These are phyloP conservation scores for Penicillium sp. DNA, from an alignment of 2,329 filamentous ascomycete species.

Conservation along the genomic window DNA sequence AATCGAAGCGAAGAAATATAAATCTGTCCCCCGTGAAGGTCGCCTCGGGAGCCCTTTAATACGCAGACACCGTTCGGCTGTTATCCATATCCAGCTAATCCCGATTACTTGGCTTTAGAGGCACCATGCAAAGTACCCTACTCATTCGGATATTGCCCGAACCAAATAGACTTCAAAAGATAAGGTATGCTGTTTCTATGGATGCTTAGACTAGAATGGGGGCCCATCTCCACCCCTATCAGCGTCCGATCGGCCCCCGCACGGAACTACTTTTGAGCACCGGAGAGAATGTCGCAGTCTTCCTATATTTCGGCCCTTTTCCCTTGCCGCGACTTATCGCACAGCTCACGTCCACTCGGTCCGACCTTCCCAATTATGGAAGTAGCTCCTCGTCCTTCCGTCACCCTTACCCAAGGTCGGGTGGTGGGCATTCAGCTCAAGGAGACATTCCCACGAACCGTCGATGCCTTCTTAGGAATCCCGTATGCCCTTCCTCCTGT, in stretches of 20 bases:
- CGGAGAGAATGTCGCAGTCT: slow-evolving; percentile 15
- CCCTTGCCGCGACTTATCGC: background rate
- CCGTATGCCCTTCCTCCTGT: slow-evolving; percentile 51
- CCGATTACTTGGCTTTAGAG: background rate
- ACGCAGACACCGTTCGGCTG: background rate
- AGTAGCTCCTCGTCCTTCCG: slow-evolving; percentile 5
- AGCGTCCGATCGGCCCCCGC: slow-evolving; percentile 8
- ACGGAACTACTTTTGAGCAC: slow-evolving; percentile 18
- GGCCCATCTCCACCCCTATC: slow-evolving; percentile 12
- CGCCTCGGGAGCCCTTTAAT: background rate
- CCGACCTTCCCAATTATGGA: background rate
- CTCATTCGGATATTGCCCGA: slow-evolving; percentile 13
- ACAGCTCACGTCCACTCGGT: background rate
- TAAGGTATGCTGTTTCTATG: slow-evolving; percentile 1
- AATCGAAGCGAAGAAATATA: background rate
- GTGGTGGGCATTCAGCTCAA: slow-evolving; percentile 28
- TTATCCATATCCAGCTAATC: slow-evolving; percentile 8
- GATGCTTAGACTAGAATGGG: slow-evolving; percentile 1
- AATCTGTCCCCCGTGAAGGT: background rate
- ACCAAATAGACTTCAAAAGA: background rate
- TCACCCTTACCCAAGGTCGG: slow-evolving; percentile 29
- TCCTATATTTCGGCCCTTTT: background rate
- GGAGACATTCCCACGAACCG: slow-evolving; percentile 22
- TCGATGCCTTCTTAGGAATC: slow-evolving; percentile 49
- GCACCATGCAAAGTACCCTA: slow-evolving; percentile 8